A percentile compares a stretch with the other conserved stretches of the same genome.
Conservation (phyloP, 1,284 basidiomycete genomes). For the Inonotus hispidus region DNA sequence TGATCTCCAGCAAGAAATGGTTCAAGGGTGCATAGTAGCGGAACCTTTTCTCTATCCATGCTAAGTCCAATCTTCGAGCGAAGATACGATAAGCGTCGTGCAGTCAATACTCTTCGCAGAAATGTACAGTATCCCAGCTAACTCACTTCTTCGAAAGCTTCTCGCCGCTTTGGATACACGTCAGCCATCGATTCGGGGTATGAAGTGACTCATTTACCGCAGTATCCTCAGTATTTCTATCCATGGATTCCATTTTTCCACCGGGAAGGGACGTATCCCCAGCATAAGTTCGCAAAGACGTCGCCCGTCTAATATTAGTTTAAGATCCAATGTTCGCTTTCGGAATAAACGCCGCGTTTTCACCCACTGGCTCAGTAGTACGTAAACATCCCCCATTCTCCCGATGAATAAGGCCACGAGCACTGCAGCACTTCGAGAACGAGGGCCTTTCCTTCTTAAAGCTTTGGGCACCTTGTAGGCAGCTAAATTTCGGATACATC, state of each 20-base stretch:
- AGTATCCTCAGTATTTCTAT: slow-evolving; percentile 67
- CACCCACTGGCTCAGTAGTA: slow-evolving; percentile 69
- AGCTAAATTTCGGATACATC: slow-evolving; percentile 57
- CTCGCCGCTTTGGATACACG: slow-evolving; percentile 47
- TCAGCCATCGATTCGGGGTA: background rate
- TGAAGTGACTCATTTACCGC: slow-evolving; percentile 48
- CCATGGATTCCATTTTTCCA: slow-evolving; percentile 68
- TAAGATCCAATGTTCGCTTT: background rate
- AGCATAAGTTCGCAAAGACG: slow-evolving; percentile 67
- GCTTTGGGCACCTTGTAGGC: slow-evolving; percentile 43
- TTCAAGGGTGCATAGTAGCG: slow-evolving; percentile 69
- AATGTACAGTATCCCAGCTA: slow-evolving; percentile 9
- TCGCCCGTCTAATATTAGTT: slow-evolving; percentile 50
- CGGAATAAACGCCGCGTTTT: background rate
- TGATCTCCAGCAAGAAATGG: slow-evolving; percentile 70
- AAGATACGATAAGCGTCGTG: background rate
- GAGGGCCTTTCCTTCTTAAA: slow-evolving; percentile 32
- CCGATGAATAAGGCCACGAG: slow-evolving; percentile 80
- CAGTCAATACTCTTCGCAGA: background rate
- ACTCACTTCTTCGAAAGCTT: slow-evolving; percentile 65
- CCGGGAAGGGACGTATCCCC: slow-evolving; percentile 84
- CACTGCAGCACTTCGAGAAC: slow-evolving; percentile 60
- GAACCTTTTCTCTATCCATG: slow-evolving; percentile 58
- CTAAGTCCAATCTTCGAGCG: slow-evolving; percentile 72
- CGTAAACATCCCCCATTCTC: slow-evolving; percentile 74